Percentiles rank a stretch among this genome's conserved stretches.
These are phyloP conservation scores for Pleurotus platypus DNA, from an alignment of 768 basidiomycete species.

Conservation along the genomic window DNA sequence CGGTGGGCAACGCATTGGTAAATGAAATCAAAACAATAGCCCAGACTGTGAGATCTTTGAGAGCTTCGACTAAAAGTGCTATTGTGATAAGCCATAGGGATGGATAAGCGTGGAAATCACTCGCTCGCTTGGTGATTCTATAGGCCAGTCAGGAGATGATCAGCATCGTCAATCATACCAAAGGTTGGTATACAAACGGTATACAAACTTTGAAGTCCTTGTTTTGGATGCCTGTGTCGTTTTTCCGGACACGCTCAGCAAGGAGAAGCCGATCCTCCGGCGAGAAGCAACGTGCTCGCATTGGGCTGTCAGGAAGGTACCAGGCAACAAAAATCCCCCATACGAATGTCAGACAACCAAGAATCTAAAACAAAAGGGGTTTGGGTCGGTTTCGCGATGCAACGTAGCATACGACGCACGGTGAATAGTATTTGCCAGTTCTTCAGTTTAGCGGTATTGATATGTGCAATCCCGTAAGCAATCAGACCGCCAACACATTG, in stretches of 20 bases:
- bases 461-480: slow-evolving; percentile 46
- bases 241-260: slow-evolving; percentile 47
- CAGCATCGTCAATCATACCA: no score
- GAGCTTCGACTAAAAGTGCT: slow-evolving; percentile 31
- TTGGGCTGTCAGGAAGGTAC: slow-evolving; percentile 49
- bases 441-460: slow-evolving; percentile 34
- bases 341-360: slow-evolving; percentile 40
- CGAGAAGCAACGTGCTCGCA: slow-evolving; percentile 44
- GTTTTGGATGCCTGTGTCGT: slow-evolving; percentile 51
- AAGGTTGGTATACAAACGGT: slow-evolving; percentile 11
- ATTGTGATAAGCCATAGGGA: background rate
- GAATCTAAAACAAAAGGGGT: slow-evolving; percentile 25
- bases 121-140: slow-evolving; percentile 23
- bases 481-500: slow-evolving; percentile 47
- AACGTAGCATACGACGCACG: slow-evolving; percentile 15
- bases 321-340: slow-evolving; percentile 46
- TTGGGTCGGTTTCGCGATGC: background rate
- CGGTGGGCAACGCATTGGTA: slow-evolving; percentile 43
- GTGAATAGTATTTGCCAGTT: slow-evolving; percentile 50
- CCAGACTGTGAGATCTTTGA: slow-evolving; percentile 45
- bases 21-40: slow-evolving; percentile 42
- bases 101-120: background rate
- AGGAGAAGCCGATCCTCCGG: slow-evolving; percentile 43
- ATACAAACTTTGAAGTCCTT: slow-evolving; percentile 39
- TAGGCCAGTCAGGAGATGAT: no score